phyloP scores from a whole-genome alignment of 805 yeast species.

The Helenozyma baotianmanensis region DNA sequence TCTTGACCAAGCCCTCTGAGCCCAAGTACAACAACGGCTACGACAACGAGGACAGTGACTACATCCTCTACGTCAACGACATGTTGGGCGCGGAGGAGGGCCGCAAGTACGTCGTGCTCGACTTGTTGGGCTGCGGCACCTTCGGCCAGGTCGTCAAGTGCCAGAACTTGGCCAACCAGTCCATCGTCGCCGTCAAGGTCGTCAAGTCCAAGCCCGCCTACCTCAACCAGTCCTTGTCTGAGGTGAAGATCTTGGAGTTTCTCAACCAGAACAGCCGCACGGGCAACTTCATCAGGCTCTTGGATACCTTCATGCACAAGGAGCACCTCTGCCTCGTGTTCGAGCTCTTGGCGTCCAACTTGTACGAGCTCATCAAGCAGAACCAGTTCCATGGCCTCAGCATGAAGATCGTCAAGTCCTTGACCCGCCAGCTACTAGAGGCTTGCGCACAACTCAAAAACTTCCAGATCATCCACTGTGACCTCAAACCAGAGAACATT shows the following conservation, averaged over 20 bases:
- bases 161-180: conserved; percentile 73
- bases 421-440: conserved; percentile 77
- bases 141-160: conserved; percentile 98
- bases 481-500: conserved; percentile 93
- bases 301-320: conserved; percentile 87
- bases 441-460: conserved; percentile 77
- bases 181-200: conserved; percentile 89
- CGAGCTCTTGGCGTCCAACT: conserved; percentile 80
- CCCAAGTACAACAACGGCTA: conserved; percentile 74
- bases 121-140: conserved; percentile 92
- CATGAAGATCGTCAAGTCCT: conserved; percentile 70
- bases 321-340: conserved; percentile 91
- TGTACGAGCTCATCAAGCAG: conserved; percentile 87
- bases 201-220: conserved; percentile 90
- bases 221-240: conserved; percentile 86
- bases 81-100: conserved; percentile 83
- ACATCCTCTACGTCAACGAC: conserved; percentile 91
- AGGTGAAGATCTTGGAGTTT: conserved; percentile 79
- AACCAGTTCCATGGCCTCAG: conserved; percentile 90
- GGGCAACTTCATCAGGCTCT: conserved; percentile 70
- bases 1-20: conserved; percentile 87
- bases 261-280: conserved; percentile 64
- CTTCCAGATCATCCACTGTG: conserved; percentile 89
- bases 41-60: conserved; percentile 87
- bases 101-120: conserved; percentile 81